Conservation (phyloP, 2,329 filamentous ascomycete genomes). For the Ambrosiella beaveri region DNA sequence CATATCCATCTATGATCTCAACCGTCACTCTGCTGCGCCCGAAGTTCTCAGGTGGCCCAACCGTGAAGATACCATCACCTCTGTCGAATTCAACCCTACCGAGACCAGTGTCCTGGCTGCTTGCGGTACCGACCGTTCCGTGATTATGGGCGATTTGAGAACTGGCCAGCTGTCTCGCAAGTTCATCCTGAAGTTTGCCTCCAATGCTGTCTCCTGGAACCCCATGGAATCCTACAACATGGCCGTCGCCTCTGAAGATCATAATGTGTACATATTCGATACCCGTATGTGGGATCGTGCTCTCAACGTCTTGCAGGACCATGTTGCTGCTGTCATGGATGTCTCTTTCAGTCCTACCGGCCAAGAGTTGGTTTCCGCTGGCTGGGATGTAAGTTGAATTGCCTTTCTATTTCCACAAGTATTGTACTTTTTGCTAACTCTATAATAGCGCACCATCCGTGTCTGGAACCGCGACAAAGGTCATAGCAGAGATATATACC, state of each 20-base stretch:
- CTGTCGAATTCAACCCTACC: conserved; percentile 78
- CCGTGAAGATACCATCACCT: conserved; percentile 74
- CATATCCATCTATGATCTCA: conserved; percentile 79
- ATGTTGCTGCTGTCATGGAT: conserved; percentile 85
- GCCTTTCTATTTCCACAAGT: not conserved
- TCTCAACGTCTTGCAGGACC: conserved; percentile 76
- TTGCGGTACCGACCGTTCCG: conserved; percentile 64
- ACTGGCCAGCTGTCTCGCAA: conserved; percentile 71
- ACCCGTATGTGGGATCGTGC: conserved; percentile 80
- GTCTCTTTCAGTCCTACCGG: conserved; percentile 91
- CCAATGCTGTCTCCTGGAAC: conserved; percentile 79
- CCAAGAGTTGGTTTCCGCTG: conserved; percentile 79
- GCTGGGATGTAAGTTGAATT: conserved; percentile 38
- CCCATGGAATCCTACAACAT: conserved; percentile 96
- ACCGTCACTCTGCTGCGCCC: conserved; percentile 60
- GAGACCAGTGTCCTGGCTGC: conserved; percentile 85
- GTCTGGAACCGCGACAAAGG: conserved; percentile 68
- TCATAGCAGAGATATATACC: conserved; percentile 82
- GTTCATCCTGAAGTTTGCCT: conserved; percentile 63
- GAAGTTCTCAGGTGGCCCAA: conserved; percentile 80
- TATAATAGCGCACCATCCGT: conserved; percentile 50
- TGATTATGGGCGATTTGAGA: conserved; percentile 84
- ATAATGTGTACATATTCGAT: conserved; percentile 78
- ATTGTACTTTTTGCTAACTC: conserved; percentile 27
- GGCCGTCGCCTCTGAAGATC: conserved; percentile 83